Conservation (phyloP, 2,329 filamentous ascomycete species). For the Aspergillus caelatus region DNA sequence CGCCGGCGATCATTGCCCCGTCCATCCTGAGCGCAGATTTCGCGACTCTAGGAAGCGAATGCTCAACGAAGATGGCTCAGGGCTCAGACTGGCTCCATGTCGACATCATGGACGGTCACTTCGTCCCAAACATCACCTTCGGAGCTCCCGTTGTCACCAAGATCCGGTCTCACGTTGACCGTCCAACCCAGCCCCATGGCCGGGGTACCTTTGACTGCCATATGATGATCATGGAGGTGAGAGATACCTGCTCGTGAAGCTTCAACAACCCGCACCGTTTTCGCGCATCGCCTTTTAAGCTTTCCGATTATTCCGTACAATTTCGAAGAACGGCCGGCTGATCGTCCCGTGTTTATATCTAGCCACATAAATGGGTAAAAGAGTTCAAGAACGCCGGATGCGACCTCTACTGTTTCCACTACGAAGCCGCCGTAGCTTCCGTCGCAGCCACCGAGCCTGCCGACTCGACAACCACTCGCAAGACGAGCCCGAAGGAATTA, state of each 20-base stretch:
- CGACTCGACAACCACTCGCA: conserved; percentile 63
- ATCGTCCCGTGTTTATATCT: conserved; percentile 3
- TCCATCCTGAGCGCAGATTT: conserved; percentile 99
- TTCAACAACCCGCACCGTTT: neutral
- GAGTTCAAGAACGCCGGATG: conserved; percentile 93
- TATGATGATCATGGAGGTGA: conserved; percentile 99
- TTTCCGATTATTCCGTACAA: conserved; percentile 2
- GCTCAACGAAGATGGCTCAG: conserved; percentile 79
- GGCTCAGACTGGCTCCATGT: conserved; percentile 94
- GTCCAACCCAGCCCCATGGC: conserved; percentile 68
- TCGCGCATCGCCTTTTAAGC: neutral
- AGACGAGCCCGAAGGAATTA: conserved; percentile 81
- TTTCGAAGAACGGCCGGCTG: conserved; percentile 5
- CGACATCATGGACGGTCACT: conserved; percentile 98
- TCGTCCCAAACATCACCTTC: conserved; percentile 98
- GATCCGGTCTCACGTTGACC: conserved; percentile 82
- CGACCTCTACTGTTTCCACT: conserved; percentile 99
- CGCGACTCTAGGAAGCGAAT: conserved; percentile 81
- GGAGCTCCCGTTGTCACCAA: conserved; percentile 93
- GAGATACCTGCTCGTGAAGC: conserved; percentile 15
- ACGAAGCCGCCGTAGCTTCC: conserved; percentile 86
- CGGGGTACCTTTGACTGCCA: conserved; percentile 98
- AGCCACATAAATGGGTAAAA: conserved; percentile 98
- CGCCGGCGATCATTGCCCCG: conserved; percentile 90
- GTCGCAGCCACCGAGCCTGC: conserved; percentile 81